Percentiles rank a stretch among this genome's conserved stretches.
Evolutionary conservation across 2,329 filamentous ascomycete genomes (phyloP).

Genomic region (Botrytis byssoidea): DNA sequence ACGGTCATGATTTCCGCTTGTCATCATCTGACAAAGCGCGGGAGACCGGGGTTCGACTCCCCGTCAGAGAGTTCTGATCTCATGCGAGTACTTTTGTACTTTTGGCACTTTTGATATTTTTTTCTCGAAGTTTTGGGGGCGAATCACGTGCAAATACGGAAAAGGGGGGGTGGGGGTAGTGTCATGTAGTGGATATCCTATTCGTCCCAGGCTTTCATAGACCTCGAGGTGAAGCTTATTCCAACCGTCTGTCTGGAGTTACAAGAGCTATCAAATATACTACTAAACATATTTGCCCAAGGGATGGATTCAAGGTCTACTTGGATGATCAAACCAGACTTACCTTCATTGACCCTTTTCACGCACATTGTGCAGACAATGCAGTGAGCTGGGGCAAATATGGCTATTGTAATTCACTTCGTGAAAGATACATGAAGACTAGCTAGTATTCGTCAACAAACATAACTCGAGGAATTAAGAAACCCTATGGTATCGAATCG

Average conservation of each 20-base stretch:
- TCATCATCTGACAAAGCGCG: conserved; percentile 30
- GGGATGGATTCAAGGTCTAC: not conserved
- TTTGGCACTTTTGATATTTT: not conserved
- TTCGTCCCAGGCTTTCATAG: not conserved
- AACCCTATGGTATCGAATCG: not conserved
- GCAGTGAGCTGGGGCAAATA: not conserved
- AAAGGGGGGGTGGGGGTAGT: rapidly evolving
- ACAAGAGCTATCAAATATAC: not conserved
- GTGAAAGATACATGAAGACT: not conserved
- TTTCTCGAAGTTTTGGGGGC: not conserved
- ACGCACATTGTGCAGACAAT: not conserved
- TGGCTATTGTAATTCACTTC: not conserved
- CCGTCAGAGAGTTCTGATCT: not conserved
- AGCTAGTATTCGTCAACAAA: not conserved
- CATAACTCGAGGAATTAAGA: not conserved
- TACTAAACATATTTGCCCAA: not conserved
- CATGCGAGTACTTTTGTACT: not conserved
- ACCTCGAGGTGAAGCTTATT: not conserved
- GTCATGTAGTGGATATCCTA: not conserved
- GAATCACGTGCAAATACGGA: not conserved
- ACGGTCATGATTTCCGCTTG: conserved; percentile 42
- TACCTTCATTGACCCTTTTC: not conserved
- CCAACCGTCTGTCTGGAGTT: not conserved
- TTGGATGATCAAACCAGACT: not conserved
- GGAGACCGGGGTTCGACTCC: conserved; percentile 35